Evolutionary conservation across 163 green algal genomes (phyloP).

Genomic region (Trebouxiophyceae sp.): DNA sequence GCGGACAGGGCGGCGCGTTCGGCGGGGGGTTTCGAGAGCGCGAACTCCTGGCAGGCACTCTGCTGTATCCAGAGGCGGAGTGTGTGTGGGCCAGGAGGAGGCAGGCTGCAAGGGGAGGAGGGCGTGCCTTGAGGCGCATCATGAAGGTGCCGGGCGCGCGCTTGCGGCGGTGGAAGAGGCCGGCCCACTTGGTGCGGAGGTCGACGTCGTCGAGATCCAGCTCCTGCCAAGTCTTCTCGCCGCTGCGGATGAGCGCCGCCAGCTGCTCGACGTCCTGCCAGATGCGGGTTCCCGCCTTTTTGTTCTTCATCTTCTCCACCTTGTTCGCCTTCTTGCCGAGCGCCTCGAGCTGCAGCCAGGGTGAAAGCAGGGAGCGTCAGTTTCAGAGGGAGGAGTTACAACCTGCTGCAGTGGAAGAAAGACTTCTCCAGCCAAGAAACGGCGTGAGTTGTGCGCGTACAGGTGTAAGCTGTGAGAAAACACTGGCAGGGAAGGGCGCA

Average conservation of each 20-base stretch:
- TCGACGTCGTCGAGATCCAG: slow-evolving; percentile 88
- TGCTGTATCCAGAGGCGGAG: not conserved
- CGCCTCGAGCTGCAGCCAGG: slow-evolving; percentile 37
- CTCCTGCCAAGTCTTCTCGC: slow-evolving; percentile 70
- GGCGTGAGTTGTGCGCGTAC: not conserved
- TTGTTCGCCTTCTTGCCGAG: slow-evolving; percentile 67
- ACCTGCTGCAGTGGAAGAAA: no score
- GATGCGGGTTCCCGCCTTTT: slow-evolving; percentile 63
- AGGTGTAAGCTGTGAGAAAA: not conserved
- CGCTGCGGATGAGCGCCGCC: slow-evolving; percentile 8
- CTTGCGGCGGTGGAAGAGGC: slow-evolving; percentile 96
- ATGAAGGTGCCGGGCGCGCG: slow-evolving; percentile 88
- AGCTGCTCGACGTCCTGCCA: slow-evolving; percentile 57
- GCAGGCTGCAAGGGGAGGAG: no score
- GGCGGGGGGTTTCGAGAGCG: no score
- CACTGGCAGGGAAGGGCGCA: slow-evolving; percentile 2
- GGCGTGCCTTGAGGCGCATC: slow-evolving; percentile 85
- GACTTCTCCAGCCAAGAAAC: no score
- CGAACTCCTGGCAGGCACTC: no score
- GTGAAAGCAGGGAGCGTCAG: not conserved
- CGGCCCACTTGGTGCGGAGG: slow-evolving; percentile 91
- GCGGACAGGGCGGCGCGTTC: no score
- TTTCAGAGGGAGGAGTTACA: no score
- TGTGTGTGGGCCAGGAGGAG: not conserved
- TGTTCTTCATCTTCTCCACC: slow-evolving; percentile 80